Percentiles rank a stretch among this genome's conserved stretches.
phyloP scores from a whole-genome alignment of 805 yeast species.

The Wickerhamiella kazuoi region DNA sequence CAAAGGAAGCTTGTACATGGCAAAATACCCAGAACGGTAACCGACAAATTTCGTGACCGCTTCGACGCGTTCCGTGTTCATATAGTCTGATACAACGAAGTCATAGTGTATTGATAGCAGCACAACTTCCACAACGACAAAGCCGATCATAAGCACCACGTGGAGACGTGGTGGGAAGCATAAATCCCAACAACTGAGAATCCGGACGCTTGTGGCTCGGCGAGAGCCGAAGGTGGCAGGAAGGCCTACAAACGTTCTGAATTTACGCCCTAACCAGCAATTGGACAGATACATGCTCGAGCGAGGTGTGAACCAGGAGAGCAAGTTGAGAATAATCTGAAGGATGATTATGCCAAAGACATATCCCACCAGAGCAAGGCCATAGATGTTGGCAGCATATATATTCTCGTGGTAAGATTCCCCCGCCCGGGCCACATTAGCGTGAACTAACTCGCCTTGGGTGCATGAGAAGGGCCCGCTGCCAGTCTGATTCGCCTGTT shows the following conservation, averaged over 20 bases:
- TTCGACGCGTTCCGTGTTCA: conserved; percentile 23
- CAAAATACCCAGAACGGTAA: conserved; percentile 21
- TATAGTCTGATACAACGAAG: conserved; percentile 4
- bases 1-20: conserved; percentile 19
- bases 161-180: conserved; percentile 27
- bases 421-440: conserved; percentile 4
- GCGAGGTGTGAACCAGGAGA: conserved; percentile 4
- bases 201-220: neutral
- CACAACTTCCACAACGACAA: conserved; percentile 13
- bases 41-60: conserved; percentile 22
- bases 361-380: conserved; percentile 5
- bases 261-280: neutral
- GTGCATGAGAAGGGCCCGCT: conserved; percentile 1
- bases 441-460: neutral
- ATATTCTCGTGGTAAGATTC: conserved; percentile 3
- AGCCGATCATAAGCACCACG: conserved; percentile 21
- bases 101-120: conserved; percentile 3
- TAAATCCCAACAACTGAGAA: conserved; percentile 2
- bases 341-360: conserved; percentile 5
- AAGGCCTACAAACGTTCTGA: conserved; percentile 3
- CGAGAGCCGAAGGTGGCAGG: conserved; percentile 2
- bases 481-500: conserved; percentile 1
- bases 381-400: conserved; percentile 4
- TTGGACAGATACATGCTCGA: neutral
- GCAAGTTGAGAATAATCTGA: conserved; percentile 4